Evolutionary conservation across 2,329 filamentous ascomycete species (phyloP), one percentile per base, ranked within the genome.

Genomic region (Fusarium sp.): DNA sequence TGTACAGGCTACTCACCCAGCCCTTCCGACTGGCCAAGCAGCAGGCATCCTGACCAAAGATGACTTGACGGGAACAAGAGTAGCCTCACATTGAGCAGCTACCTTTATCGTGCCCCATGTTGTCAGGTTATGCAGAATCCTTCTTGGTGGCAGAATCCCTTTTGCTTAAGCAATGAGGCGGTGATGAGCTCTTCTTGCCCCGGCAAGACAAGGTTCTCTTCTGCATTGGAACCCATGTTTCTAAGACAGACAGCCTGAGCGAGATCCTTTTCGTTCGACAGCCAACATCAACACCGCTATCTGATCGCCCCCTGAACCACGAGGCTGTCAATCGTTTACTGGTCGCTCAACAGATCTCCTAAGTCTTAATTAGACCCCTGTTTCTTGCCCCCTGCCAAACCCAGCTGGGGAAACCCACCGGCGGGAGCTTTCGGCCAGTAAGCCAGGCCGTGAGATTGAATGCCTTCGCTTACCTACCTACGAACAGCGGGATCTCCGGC

Each of bases 1-100:
- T 49, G 55, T 62, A 52, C 58, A 56, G 51, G 58, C 54, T 66
- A 62, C 38, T 66, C 44, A 63, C 59, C 68, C 65, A 73, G 29
- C 43, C 49, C 52, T 70, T 71, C 72, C 66, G 63, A 71, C 66
- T 73, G 70, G 72, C 63, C 68, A 72, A 68, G 59, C 66, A 68
- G 58, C 70, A 72, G 58, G 63, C 62, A 68, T 54, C 66, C 44
- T 32, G 30, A 46, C 40, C 52, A 47, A 47, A 52, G 18, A 43
- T 53, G 60, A 51, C 50, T 29, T 38, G 54, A 65, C 59, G 34
- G 44, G 18, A 40, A 42, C 49, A 29, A 45, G 49, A 65, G 44
- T 47, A 45, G 53, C 58, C 42, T 64, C 51, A 53, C 55, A 66
- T 68, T 74, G 49, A 56, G 42, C 25, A 59, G 56, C 50, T 63